Percentiles rank a stretch among this genome's conserved stretches.
phyloP scores from a whole-genome alignment of 352 stramenopile genomes.

The Globisporangium takayamanum region DNA sequence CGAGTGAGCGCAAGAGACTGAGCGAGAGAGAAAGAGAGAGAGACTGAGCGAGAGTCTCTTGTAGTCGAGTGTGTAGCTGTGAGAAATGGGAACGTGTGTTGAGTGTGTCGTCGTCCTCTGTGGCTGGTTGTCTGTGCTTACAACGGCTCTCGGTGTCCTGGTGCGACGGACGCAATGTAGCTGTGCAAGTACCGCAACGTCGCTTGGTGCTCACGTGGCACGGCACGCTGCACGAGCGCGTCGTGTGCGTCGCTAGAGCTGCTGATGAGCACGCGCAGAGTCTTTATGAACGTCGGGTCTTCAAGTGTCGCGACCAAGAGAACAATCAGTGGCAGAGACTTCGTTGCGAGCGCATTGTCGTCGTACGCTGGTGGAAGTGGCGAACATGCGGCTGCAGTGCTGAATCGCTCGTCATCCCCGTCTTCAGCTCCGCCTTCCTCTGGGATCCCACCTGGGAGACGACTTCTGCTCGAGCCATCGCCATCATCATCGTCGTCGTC shows the following conservation, averaged over 20 bases:
- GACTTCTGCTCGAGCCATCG: conserved; percentile 6
- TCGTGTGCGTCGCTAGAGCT: neutral
- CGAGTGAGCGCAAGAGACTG: neutral
- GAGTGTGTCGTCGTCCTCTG: too few species aligned
- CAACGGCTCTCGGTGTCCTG: neutral
- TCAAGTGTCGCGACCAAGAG: conserved; percentile 28
- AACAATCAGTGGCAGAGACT: neutral
- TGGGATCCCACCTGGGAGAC: neutral
- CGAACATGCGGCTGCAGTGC: conserved; percentile 6
- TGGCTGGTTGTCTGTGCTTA: too few species aligned
- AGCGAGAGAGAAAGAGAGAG: neutral
- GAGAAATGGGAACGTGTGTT: neutral
- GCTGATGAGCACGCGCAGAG: conserved; percentile 23
- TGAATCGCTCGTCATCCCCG: conserved; percentile 17
- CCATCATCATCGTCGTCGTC: conserved; percentile 29
- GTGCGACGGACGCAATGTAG: neutral
- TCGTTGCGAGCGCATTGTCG: neutral
- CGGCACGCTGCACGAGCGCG: neutral
- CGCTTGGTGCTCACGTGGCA: conserved; percentile 6
- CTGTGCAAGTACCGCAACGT: conserved; percentile 7
- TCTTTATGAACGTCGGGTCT: conserved; percentile 28
- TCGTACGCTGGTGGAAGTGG: conserved; percentile 28
- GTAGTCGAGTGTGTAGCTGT: neutral
- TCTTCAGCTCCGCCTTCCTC: conserved; percentile 17
- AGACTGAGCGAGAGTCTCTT: too few species aligned